Evolutionary conservation across 108 stramenopile species (phyloP), one percentile per base, ranked within the genome.

Genomic region (Skeletonema costatum): DNA sequence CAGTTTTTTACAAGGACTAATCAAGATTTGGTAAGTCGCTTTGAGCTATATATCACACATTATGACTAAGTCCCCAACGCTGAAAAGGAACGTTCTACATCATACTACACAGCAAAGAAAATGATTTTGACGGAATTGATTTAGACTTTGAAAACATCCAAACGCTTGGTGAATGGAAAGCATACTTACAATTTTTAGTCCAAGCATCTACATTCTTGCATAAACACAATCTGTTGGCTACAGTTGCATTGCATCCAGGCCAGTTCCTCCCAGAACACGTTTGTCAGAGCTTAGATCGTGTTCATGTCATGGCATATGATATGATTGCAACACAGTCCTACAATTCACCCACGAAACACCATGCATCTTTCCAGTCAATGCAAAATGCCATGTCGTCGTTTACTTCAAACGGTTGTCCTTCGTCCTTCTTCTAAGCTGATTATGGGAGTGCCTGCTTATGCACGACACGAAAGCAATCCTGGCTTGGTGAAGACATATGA

Each of bases 241-340:
- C 78, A 19, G 73, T 87, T 12, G 86, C 88, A 8, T 29, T 88
- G 32, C 88, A 87, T 62, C 85, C 84, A 25, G 85, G 84, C 32
- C 81, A 85, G 62, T 65, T 39, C 16, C 75, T 89, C 10, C 71
- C 82, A 32, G 14, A 60, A 12, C 33, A 48, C 0, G 66, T 89
- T 5, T 88, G 74, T 38, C 33, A 79, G 35, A 19, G 10, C 6
- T 62, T 93, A 17, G 88, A 91, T 70, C 82, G 83, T 33, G 72
- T 93, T 35, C 78, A 91, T 76, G 64, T 91, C 7, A 91, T 91
- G 93, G 68, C 90, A 13, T 93, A 93, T 71, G 93, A 93, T 69
- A 87, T 93, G 87, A 8, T 16, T 39, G 36, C n/a, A n/a, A n/a
- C 21, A 41, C 25, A 58, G 41, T 33, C 32, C 1, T 5, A 61